Evolutionary conservation across 139 green algal species (phyloP).

Genomic region (Deuterostichococcus epilithicus): DNA sequence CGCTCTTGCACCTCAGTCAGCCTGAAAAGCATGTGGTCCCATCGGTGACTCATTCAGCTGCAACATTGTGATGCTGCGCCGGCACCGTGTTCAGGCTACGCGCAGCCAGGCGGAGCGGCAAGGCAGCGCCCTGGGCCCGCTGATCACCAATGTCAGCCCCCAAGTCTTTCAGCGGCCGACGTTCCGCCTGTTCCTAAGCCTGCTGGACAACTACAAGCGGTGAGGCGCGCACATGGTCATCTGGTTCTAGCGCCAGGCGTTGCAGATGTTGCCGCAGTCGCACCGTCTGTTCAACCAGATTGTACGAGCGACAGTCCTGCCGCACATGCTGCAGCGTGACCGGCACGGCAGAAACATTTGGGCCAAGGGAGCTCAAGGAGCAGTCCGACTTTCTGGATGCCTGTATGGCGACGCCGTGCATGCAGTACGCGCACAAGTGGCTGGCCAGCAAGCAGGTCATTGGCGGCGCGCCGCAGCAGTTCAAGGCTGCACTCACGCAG

Average conservation of each 20-base stretch:
- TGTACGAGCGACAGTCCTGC: background rate
- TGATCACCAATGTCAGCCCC: constrained; percentile 49
- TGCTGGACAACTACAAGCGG: constrained; percentile 65
- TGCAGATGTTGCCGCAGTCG: too few species aligned
- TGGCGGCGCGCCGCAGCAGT: background rate
- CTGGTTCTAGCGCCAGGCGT: too few species aligned
- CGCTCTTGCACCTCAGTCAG: too few species aligned
- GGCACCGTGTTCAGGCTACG: background rate
- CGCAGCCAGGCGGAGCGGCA: background rate
- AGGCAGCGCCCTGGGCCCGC: constrained; percentile 7
- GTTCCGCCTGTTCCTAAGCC: constrained; percentile 48
- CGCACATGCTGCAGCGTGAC: constrained; percentile 26
- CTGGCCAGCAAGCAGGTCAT: constrained; percentile 13
- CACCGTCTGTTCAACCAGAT: too few species aligned
- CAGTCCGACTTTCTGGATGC: constrained; percentile 52
- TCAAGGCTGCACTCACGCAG: background rate
- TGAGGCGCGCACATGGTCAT: too few species aligned
- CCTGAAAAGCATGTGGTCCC: too few species aligned
- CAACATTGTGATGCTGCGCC: too few species aligned
- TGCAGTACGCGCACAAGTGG: constrained; percentile 48
- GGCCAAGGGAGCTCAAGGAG: constrained; percentile 33
- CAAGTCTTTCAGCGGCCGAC: constrained; percentile 37
- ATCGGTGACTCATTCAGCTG: too few species aligned
- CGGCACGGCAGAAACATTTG: constrained; percentile 25
- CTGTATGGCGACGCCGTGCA: constrained; percentile 29